phyloP scores from a whole-genome alignment of 345 rosid species.

The Hibiscus trionum region DNA sequence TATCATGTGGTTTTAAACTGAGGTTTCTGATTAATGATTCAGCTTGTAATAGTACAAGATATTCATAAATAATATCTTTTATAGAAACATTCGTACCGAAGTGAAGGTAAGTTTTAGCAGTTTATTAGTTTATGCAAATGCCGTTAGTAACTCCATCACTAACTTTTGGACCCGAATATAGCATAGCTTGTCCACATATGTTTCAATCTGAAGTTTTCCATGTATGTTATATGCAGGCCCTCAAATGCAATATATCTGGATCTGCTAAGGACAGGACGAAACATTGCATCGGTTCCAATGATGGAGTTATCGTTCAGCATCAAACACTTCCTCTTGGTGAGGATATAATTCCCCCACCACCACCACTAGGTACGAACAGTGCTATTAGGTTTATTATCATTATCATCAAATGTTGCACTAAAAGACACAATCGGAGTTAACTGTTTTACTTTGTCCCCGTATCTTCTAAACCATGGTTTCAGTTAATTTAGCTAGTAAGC shows the following conservation, averaged over 20 bases:
- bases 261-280: conserved; percentile 12
- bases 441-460: not conserved
- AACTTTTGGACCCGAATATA: not conserved
- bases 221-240: conserved; percentile 25
- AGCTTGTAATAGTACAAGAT: too few species aligned
- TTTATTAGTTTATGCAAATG: not conserved
- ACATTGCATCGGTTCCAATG: conserved; percentile 7
- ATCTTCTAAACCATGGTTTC: not conserved
- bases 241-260: conserved; percentile 8
- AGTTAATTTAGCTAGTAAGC: not conserved
- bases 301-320: conserved; percentile 14
- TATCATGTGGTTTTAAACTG: too few species aligned
- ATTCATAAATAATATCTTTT: too few species aligned
- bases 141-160: not conserved
- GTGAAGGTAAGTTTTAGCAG: not conserved
- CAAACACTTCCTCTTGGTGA: conserved; percentile 10
- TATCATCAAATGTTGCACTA: not conserved
- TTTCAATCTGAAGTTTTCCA: not conserved
- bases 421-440: not conserved
- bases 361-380: conserved; percentile 42
- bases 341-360: conserved; percentile 39
- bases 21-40: too few species aligned
- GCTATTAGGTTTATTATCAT: not conserved
- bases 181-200: not conserved
- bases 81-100: not conserved